Percentiles rank a stretch among this genome's conserved stretches.
phyloP scores from a whole-genome alignment of 345 rosid genomes.

The Firmiana major region DNA sequence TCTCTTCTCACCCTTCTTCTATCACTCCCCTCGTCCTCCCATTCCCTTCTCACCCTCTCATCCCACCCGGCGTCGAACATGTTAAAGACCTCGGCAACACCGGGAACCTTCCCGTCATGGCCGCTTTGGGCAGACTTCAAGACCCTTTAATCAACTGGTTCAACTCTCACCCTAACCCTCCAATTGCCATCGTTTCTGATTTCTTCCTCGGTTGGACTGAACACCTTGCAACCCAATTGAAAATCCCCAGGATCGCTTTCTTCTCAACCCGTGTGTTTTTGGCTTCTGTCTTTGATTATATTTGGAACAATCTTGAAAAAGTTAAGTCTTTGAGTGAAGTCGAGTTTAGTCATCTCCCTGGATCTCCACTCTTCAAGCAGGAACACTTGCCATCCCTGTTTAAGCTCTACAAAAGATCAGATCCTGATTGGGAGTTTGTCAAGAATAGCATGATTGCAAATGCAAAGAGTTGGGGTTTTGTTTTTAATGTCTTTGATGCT shows the following conservation, averaged over 20 bases:
- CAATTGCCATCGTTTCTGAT: slow-evolving; percentile 62
- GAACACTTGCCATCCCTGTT: slow-evolving; percentile 50
- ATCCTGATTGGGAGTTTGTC: slow-evolving; percentile 32
- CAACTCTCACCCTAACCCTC: slow-evolving; percentile 46
- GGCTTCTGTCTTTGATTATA: slow-evolving; percentile 19
- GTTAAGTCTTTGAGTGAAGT: slow-evolving; percentile 23
- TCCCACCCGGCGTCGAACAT: slow-evolving; percentile 58
- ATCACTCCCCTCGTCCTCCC: slow-evolving; percentile 34
- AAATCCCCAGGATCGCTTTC: slow-evolving; percentile 46
- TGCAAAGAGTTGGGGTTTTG: slow-evolving; percentile 36
- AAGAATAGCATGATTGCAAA: slow-evolving; percentile 35
- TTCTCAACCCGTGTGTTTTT: slow-evolving; percentile 33
- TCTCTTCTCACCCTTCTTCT: slow-evolving; percentile 28
- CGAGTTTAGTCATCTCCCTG: slow-evolving; percentile 38
- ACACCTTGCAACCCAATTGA: slow-evolving; percentile 25
- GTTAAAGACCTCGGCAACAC: slow-evolving; percentile 46
- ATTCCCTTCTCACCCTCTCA: slow-evolving; percentile 49
- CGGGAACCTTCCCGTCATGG: slow-evolving; percentile 41
- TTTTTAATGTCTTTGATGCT: slow-evolving; percentile 44
- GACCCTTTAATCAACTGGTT: slow-evolving; percentile 56
- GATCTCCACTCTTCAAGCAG: slow-evolving; percentile 37
- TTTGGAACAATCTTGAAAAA: slow-evolving; percentile 29
- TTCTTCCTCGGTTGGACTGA: slow-evolving; percentile 73
- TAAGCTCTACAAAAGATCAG: slow-evolving; percentile 23
- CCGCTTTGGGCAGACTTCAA: slow-evolving; percentile 43